These are phyloP conservation scores for Endocarpon pusillum DNA, from an alignment of 495 filamentous ascomycete genomes.

Conservation along the genomic window DNA sequence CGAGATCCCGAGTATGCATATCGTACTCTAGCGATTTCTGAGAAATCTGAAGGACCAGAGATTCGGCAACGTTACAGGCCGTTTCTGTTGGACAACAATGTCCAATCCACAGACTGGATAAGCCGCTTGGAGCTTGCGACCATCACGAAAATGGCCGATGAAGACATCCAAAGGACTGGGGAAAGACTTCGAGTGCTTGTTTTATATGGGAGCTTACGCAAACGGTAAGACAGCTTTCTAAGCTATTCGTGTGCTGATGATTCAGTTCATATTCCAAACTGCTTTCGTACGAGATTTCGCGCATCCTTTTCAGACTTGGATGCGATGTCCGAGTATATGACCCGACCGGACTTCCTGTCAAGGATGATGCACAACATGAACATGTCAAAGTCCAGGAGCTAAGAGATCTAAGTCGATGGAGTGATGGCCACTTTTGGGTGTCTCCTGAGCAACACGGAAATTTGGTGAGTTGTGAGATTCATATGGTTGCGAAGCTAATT, in stretches of 20 bases:
- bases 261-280: conserved; percentile 42
- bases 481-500: background rate
- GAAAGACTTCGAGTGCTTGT: conserved; percentile 42
- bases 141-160: conserved; percentile 31
- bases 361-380: conserved; percentile 38
- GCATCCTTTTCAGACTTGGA: conserved; percentile 49
- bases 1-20: conserved; percentile 11
- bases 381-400: conserved; percentile 53
- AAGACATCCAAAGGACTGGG: conserved; percentile 22
- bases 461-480: conserved; percentile 24
- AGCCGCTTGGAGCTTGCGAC: conserved; percentile 37
- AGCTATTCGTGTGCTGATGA: background rate
- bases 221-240: conserved; percentile 15
- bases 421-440: conserved; percentile 53
- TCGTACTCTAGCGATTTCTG: conserved; percentile 25
- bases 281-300: conserved; percentile 40
- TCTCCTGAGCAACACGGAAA: conserved; percentile 58
- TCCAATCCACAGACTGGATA: conserved; percentile 33
- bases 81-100: conserved; percentile 29
- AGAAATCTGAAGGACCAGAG: conserved; percentile 26
- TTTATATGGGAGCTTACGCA: conserved; percentile 43
- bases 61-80: conserved; percentile 40
- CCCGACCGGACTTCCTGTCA: conserved; percentile 41
- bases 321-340: conserved; percentile 53
- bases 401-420: conserved; percentile 44